Percentiles rank a stretch among this genome's conserved stretches.
phyloP scores from a whole-genome alignment of 2,329 filamentous ascomycete species.

The Bertia moriformis region DNA sequence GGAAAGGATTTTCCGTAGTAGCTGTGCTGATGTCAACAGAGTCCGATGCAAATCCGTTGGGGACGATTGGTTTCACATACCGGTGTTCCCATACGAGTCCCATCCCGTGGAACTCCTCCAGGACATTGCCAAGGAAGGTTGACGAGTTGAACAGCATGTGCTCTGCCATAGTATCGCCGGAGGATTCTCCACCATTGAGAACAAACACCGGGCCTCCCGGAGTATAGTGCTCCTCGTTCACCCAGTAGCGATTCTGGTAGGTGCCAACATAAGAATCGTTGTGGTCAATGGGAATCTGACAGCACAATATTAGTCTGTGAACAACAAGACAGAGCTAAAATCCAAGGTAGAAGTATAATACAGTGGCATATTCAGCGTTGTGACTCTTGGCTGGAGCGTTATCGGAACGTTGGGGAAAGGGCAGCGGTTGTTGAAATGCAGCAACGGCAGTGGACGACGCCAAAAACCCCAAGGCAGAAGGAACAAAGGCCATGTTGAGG shows the following conservation, averaged over 20 bases:
- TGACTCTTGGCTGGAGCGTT: no score
- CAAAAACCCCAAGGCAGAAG: no score
- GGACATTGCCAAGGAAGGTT: conserved; percentile 4
- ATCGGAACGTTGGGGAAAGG: no score
- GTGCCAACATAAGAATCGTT: conserved; percentile 2
- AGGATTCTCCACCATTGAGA: background rate
- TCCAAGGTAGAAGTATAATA: no score
- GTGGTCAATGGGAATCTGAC: conserved; percentile 1
- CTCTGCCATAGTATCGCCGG: background rate
- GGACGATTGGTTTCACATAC: conserved; percentile 3
- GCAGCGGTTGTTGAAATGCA: no score
- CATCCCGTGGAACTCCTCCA: conserved; percentile 8
- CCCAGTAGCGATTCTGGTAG: conserved; percentile 10
- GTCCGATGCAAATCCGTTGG: background rate
- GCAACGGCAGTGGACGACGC: no score
- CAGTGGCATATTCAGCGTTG: no score
- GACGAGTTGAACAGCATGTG: background rate
- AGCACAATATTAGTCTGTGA: no score
- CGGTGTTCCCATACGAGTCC: conserved; percentile 11
- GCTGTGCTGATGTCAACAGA: conserved; percentile 7
- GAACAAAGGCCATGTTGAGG: no score
- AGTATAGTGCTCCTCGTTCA: conserved; percentile 9
- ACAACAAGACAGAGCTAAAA: no score
- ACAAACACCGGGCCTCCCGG: conserved; percentile 8
- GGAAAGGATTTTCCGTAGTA: conserved; percentile 25